Base-by-base conservation (phyloP, 2,329 filamentous ascomycete genomes). In the Colletotrichum aenigma region DNA sequence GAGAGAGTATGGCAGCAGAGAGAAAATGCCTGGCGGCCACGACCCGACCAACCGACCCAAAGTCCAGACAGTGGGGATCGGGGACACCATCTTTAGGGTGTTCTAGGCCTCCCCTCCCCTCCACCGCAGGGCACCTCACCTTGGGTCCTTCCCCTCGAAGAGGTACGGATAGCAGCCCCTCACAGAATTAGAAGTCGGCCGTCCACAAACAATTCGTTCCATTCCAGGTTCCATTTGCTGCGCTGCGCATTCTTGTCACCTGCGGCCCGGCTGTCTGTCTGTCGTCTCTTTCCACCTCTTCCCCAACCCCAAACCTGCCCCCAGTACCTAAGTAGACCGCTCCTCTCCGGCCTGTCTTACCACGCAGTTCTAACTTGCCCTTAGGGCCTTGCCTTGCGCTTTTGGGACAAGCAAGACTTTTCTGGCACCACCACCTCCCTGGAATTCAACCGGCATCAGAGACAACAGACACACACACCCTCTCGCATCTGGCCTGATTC, bases 1-100 rank as follows among this genome's bases (percentile, higher is more conserved):
- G 43, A 48, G 43, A n/a, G n/a, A n/a, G n/a, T n/a, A n/a, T n/a
- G n/a, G n/a, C n/a, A n/a, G n/a, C n/a, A 48, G 18, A 48, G 43
- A 55, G 26, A 52, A 66, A 32, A 28, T 43, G 24, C 64, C 28
- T 65, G 24, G 26, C 58, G 30, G 26, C 30, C 26, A 15, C 58
- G 48, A 71, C 55, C 62, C 58, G 70, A 69, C 65, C 36, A 70
- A 70, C 70, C 65, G 70, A 73, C 73, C 73, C 73, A 75, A 56
- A 75, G 70, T 73, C 73, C 73, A 75, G 73, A 68, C 43, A 73
- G 73, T 58, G 70, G 73, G 73, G 73, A 75, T 75, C 70, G 73
- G 64, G 73, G 56, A 75, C 73, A 75, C 73, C 70, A 75, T 75
- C 69, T 73, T 73, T 64, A 65, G 73, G 70, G 64, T 68, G 73